Conservation (phyloP, 108 stramenopile species). For the Cylindrotheca fusiformis region DNA sequence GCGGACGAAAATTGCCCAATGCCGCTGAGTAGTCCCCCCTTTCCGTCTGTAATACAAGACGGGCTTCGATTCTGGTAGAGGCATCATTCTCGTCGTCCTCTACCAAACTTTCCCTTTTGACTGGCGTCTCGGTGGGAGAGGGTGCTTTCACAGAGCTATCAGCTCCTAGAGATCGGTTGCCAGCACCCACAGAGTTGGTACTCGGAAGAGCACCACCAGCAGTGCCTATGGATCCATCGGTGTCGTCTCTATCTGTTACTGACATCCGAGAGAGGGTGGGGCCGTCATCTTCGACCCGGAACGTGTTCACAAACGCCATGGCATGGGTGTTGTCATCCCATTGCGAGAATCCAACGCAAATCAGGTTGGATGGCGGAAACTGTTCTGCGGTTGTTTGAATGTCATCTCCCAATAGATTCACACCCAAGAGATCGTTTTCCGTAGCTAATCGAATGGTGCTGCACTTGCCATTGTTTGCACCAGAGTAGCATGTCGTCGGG, state of each 20-base stretch:
- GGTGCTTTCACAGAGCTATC: background rate
- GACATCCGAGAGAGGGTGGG: background rate
- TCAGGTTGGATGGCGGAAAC: conserved; percentile 3
- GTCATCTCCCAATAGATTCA: background rate
- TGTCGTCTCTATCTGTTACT: background rate
- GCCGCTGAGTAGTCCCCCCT: conserved; percentile 1
- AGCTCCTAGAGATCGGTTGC: background rate
- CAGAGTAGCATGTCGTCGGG: conserved; percentile 30
- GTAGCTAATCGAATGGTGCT: conserved; percentile 24
- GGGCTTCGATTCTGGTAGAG: background rate
- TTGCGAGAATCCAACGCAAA: conserved; percentile 26
- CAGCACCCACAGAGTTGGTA: background rate
- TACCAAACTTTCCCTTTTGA: no score
- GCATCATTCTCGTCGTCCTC: background rate
- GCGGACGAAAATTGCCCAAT: conserved; percentile 24
- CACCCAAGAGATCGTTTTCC: conserved; percentile 26
- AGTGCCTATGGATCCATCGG: background rate
- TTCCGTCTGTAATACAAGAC: conserved; percentile 5
- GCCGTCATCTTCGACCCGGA: conserved; percentile 13
- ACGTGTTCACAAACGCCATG: conserved; percentile 20
- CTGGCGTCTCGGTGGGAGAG: no score
- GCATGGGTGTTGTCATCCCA: conserved; percentile 9
- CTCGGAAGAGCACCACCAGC: background rate
- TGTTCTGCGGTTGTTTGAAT: background rate
- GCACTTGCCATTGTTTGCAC: background rate